These are phyloP conservation scores for Magnolia kwangsiensis DNA, from an alignment of 164 flowering plant species.

Conservation along the genomic window DNA sequence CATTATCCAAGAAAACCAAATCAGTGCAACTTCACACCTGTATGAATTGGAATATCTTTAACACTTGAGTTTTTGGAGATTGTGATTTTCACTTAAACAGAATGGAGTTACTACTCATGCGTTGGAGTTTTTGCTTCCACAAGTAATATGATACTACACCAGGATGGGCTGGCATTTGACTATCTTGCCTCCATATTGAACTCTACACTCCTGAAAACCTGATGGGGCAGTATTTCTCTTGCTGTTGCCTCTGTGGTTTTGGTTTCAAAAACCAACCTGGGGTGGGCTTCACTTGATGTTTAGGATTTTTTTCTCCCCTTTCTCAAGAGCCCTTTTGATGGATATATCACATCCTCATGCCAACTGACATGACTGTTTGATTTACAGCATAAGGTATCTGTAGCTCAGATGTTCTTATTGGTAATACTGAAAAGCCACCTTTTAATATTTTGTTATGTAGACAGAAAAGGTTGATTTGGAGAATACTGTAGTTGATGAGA, in stretches of 20 bases:
- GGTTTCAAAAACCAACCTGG: neutral
- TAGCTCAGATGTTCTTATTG: neutral
- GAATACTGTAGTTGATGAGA: slow-evolving; percentile 96
- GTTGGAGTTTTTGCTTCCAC: too few relatives aligned
- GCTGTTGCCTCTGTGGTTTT: neutral
- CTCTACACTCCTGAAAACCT: too few relatives aligned
- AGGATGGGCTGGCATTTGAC: too few relatives aligned
- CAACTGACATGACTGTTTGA: neutral
- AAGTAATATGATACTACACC: too few relatives aligned
- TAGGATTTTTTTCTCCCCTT: neutral
- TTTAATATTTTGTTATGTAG: slow-evolving; percentile 39
- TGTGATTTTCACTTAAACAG: too few relatives aligned
- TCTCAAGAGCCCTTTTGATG: neutral
- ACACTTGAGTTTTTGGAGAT: too few relatives aligned
- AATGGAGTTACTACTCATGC: too few relatives aligned
- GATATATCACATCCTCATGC: neutral
- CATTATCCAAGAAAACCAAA: too few relatives aligned
- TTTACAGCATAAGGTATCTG: neutral
- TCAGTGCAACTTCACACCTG: too few relatives aligned
- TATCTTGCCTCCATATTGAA: too few relatives aligned
- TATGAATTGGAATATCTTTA: too few relatives aligned
- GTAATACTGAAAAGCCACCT: neutral
- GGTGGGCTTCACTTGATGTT: neutral
- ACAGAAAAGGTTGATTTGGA: slow-evolving; percentile 99
- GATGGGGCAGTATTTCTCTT: too few relatives aligned